phyloP scores from a whole-genome alignment of 139 green algal genomes.

The Coelastrella sp. region DNA sequence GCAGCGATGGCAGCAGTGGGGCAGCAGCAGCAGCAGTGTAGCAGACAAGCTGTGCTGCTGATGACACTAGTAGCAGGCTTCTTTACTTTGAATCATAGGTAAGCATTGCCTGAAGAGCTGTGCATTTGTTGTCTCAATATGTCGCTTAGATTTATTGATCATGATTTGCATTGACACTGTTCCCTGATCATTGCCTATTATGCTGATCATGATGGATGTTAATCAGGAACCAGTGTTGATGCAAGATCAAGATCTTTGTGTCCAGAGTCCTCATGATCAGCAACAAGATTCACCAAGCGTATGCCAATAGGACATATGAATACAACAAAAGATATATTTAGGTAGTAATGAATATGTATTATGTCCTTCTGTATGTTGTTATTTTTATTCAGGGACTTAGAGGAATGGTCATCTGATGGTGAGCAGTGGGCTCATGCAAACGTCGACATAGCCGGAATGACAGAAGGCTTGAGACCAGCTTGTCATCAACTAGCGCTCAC shows the following conservation, averaged over 20 bases:
- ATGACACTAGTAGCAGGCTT: background rate
- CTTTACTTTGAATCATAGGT: background rate
- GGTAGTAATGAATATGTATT: background rate
- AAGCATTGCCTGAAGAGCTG: background rate
- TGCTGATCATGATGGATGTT: no score
- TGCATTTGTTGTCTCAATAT: background rate
- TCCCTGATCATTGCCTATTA: no score
- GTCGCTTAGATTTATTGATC: no score
- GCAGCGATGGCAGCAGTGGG: conserved; percentile 37
- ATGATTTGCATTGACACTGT: no score
- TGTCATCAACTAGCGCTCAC: conserved; percentile 14
- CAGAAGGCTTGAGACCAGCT: background rate
- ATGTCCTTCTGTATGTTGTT: background rate
- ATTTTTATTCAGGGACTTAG: conserved; percentile 2
- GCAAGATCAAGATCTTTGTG: no score
- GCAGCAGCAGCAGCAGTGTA: background rate
- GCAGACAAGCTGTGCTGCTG: conserved; percentile 19
- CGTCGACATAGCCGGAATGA: background rate
- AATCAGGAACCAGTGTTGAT: no score
- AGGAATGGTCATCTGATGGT: conserved; percentile 6
- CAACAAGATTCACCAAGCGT: no score
- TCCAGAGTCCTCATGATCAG: no score
- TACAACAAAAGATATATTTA: background rate
- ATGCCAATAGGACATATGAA: no score
- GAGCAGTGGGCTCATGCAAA: conserved; percentile 32